Conservation (phyloP, 495 filamentous ascomycete species). For the Podospora australis region DNA sequence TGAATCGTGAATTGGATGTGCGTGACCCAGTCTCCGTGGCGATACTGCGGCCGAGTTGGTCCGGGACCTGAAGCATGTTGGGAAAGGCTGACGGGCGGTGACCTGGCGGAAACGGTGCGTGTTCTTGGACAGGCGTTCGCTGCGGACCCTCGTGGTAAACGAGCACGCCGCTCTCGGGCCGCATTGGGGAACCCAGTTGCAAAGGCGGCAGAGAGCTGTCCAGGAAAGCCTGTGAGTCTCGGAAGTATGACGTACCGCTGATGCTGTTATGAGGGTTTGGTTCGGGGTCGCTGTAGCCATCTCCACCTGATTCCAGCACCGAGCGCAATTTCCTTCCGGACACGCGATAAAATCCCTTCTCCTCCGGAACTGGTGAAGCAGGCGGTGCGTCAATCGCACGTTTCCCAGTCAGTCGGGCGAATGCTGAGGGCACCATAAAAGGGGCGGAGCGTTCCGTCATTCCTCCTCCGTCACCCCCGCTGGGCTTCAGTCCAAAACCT, state of each 20-base stretch:
- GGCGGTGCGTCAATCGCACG: constrained; percentile 42
- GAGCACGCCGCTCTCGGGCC: constrained; percentile 39
- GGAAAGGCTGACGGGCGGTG: constrained; percentile 21
- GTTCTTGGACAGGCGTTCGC: constrained; percentile 37
- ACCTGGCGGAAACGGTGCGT: constrained; percentile 31
- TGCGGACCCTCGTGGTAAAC: constrained; percentile 39
- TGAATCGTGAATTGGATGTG: constrained; percentile 42
- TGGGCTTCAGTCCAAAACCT: constrained; percentile 13
- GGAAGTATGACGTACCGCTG: constrained; percentile 43
- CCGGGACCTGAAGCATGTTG: constrained; percentile 20
- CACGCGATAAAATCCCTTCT: constrained; percentile 48
- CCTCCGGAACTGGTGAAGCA: constrained; percentile 30
- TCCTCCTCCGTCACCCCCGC: constrained; percentile 13
- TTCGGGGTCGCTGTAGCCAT: constrained; percentile 61
- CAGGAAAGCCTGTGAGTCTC: constrained; percentile 42
- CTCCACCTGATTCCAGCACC: constrained; percentile 61
- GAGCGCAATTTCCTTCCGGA: constrained; percentile 69
- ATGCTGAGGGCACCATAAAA: constrained; percentile 50
- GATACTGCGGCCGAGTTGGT: constrained; percentile 40
- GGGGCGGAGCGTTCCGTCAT: constrained; percentile 50
- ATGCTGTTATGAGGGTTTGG: constrained; percentile 41
- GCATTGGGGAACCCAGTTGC: constrained; percentile 42
- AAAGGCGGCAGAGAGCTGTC: constrained; percentile 24
- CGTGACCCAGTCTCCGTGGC: constrained; percentile 42
- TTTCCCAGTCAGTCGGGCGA: constrained; percentile 43